Evolutionary conservation across 169 alveolate genomes (phyloP).

Genomic region (Perkinsus olseni): DNA sequence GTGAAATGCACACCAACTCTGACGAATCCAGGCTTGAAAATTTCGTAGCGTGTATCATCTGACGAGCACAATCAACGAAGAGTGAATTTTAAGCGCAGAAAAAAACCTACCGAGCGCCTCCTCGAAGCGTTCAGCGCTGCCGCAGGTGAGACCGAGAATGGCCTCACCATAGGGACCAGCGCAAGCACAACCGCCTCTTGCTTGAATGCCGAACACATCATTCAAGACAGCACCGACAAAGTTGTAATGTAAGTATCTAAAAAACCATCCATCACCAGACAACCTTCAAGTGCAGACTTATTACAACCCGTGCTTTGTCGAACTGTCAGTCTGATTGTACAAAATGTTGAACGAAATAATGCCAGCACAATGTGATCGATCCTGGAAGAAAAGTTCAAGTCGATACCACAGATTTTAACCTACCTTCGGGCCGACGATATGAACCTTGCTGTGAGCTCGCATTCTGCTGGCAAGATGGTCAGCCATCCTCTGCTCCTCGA

Average conservation of each 20-base stretch:
- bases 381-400: background rate
- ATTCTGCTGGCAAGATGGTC: background rate
- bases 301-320: background rate
- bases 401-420: background rate
- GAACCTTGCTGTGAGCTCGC: background rate
- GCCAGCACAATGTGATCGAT: background rate
- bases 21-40: conserved; percentile 81
- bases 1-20: conserved; percentile 79
- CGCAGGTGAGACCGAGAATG: conserved; percentile 18
- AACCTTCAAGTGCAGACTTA: background rate
- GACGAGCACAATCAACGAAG: background rate
- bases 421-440: background rate
- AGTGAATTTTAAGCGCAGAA: background rate
- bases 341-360: background rate
- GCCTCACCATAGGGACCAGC: conserved; percentile 81
- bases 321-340: background rate
- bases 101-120: background rate
- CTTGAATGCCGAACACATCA: conserved; percentile 85
- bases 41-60: conserved; percentile 69
- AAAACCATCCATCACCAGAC: background rate
- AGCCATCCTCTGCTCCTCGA: background rate
- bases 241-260: conserved; percentile 65
- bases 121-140: background rate
- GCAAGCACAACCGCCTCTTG: conserved; percentile 87
- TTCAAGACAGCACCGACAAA: conserved; percentile 77